Evolutionary conservation across 805 yeast species (phyloP), one percentile per base, ranked within the genome.

Genomic region (Yamadazyma phyllophila): DNA sequence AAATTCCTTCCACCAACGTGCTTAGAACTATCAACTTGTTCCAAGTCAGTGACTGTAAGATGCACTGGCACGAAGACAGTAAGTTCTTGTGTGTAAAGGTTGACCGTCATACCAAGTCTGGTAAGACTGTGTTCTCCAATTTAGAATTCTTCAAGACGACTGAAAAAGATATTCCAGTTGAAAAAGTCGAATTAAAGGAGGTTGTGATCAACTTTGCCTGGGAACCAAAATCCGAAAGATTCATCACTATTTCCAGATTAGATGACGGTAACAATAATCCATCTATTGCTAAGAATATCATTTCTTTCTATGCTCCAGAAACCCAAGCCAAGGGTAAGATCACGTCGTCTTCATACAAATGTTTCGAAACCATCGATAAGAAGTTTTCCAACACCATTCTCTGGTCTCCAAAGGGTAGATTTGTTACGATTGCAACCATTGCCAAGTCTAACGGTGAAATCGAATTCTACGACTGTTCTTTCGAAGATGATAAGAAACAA

Each of bases 381-480:
- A 85, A 82, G 63, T 80, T 80, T 56, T 69, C 83, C 38, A 89
- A 88, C 70, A 78, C 85, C 27, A 76, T 94, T 49, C 71, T 76
- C 51, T 94, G 96, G 92, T 82, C 96, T 26, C 98, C 99, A 62
- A 80, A 80, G 62, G 98, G 99, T 52, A 83, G 97, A 69, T 91
- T 86, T 68, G 85, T 84, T 39, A 74, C 72, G 26, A 61, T 77
- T 47, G 78, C 79, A 37, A 69, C 82, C 15, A 65, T 73, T 48
- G 62, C 74, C 40, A 68, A 73, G 53, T 64, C 74, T 58, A 61
- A 70, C 62, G 83, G 88, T 48, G 86, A 83, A 54, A 63, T 94
- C 44, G 96, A 88, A 54, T 91, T 94, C 71, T 92, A 73, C 68
- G 99, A 94, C 68, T 63, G 82, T 52, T 92, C 85, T 59, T 90